Conservation (phyloP, 2,329 filamentous ascomycete genomes). For the Aspergillus niger region DNA sequence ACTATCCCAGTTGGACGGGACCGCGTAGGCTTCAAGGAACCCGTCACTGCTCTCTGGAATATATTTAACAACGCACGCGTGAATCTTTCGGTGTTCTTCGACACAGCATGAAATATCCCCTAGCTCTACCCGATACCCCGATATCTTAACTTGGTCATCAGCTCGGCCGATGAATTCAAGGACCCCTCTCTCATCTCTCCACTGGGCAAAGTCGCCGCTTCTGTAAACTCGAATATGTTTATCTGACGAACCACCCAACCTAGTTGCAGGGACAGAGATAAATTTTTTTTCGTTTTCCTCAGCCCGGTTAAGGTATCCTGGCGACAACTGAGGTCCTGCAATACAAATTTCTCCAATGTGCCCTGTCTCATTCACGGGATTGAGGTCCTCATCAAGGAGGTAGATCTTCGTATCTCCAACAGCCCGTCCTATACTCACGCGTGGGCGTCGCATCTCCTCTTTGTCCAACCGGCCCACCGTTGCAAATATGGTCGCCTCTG, state of each 20-base stretch:
- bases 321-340: slow-evolving; percentile 72
- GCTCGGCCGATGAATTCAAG: slow-evolving; percentile 71
- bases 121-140: slow-evolving; percentile 85
- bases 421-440: slow-evolving; percentile 8
- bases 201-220: slow-evolving; percentile 65
- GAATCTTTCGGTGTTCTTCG: slow-evolving; percentile 63
- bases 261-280: slow-evolving; percentile 35
- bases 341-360: slow-evolving; percentile 79
- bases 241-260: slow-evolving; percentile 46
- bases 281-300: slow-evolving; percentile 70
- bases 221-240: slow-evolving; percentile 44
- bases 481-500: slow-evolving; percentile 13
- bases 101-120: slow-evolving; percentile 62
- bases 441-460: slow-evolving; percentile 9
- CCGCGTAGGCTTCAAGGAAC: slow-evolving; percentile 2
- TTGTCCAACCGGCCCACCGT: slow-evolving; percentile 6
- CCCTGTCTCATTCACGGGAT: slow-evolving; percentile 42
- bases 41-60: not conserved
- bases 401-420: slow-evolving; percentile 12
- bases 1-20: not conserved
- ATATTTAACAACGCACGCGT: slow-evolving; percentile 1
- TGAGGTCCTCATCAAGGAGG: slow-evolving; percentile 5
- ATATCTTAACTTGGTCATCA: slow-evolving; percentile 84
- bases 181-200: slow-evolving; percentile 78
- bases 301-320: slow-evolving; percentile 64